Evolutionary conservation across 176 grass and related monocot genomes (phyloP).

Genomic region (sorghum (Sorghum bicolor)): Sorghum_bicolor_NCBIv3 NC_012871.2:66934001-66934500

Average conservation of each 20-base stretch:
- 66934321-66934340: neutral
- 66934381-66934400: neutral
- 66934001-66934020: neutral
- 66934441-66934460: slow-evolving; percentile 3
- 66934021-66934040: neutral
- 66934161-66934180: slow-evolving; percentile 2
- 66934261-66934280: neutral
- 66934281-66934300: neutral
- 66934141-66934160: neutral
- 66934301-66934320: neutral
- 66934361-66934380: neutral
- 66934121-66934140: neutral
- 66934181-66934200: neutral
- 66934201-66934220: neutral
- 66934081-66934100: neutral
- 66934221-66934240: neutral
- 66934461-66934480: slow-evolving; percentile 81
- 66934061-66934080: neutral
- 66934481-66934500: slow-evolving; percentile 97
- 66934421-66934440: neutral
- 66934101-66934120: neutral
- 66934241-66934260: neutral
- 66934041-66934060: neutral
- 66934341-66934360: neutral
- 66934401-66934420: neutral